These are phyloP conservation scores for Cymbidium sinense DNA, from an alignment of 106 monocot species.

Conservation along the genomic window DNA sequence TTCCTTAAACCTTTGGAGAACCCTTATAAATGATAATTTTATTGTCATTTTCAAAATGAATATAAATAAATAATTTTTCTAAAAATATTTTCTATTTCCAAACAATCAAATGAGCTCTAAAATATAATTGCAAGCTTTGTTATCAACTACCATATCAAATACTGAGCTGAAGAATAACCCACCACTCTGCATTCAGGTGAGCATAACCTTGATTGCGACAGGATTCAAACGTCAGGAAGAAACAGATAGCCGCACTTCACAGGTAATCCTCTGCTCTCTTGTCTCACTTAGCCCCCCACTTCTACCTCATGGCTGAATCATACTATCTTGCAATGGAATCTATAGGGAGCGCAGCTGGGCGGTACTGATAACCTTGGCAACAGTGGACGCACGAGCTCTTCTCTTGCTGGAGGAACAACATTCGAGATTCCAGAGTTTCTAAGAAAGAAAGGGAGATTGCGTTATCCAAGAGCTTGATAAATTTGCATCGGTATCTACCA, in stretches of 20 bases:
- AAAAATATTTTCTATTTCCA: too few species aligned
- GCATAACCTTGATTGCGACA: constrained; percentile 90
- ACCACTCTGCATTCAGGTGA: constrained; percentile 42
- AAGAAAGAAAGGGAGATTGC: constrained; percentile 63
- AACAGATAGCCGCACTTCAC: constrained; percentile 33
- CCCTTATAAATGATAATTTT: too few species aligned
- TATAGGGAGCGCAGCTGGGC: constrained; percentile 41
- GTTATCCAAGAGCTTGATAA: constrained; percentile 49
- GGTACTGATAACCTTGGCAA: constrained; percentile 33
- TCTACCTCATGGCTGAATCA: background rate
- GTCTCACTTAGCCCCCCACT: too few species aligned
- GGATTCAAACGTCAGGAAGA: constrained; percentile 91
- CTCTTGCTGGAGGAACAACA: constrained; percentile 40
- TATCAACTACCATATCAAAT: background rate
- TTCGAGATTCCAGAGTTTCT: constrained; percentile 85
- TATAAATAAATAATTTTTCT: too few species aligned
- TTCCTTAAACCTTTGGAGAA: too few species aligned
- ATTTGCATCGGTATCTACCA: background rate
- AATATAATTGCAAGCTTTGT: background rate
- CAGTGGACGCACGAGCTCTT: constrained; percentile 31
- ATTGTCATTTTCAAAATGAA: too few species aligned
- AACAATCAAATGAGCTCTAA: background rate
- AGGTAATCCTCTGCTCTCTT: constrained; percentile 28
- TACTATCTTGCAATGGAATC: background rate
- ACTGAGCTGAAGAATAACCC: background rate